Conservation (phyloP, 139 green algal species). For the Chlamydomonas applanata region DNA sequence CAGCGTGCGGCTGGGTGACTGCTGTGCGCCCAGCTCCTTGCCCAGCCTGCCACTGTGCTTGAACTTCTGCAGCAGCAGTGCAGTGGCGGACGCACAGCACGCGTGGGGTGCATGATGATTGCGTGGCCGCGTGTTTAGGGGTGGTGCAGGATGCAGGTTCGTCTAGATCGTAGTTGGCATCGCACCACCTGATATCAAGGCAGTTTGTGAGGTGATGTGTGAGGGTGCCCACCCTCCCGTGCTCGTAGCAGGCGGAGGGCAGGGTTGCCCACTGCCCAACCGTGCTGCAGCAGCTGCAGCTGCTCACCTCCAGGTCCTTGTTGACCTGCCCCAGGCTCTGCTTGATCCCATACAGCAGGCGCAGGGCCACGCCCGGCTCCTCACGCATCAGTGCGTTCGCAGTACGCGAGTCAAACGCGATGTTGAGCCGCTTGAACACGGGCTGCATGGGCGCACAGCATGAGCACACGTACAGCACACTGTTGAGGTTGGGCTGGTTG, state of each 20-base stretch:
- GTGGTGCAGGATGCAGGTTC: too few relatives aligned
- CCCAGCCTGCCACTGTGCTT: conserved; percentile 40
- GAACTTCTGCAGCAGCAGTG: conserved; percentile 34
- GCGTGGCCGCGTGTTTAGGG: too few relatives aligned
- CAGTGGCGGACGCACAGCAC: too few relatives aligned
- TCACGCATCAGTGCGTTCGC: conserved; percentile 63
- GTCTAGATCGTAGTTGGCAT: too few relatives aligned
- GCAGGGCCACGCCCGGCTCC: conserved; percentile 55
- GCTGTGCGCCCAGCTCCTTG: conserved; percentile 29
- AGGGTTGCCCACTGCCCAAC: too few relatives aligned
- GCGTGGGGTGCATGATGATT: too few relatives aligned
- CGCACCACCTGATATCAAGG: too few relatives aligned
- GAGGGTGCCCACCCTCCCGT: background rate
- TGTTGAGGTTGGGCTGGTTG: too few relatives aligned
- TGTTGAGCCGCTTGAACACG: conserved; percentile 52
- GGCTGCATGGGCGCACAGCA: conserved; percentile 34
- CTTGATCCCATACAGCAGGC: conserved; percentile 66
- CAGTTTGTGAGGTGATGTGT: too few relatives aligned
- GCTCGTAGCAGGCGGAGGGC: too few relatives aligned
- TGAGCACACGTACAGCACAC: conserved; percentile 6
- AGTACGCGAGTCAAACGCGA: conserved; percentile 50
- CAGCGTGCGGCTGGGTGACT: conserved; percentile 42
- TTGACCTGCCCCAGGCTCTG: conserved; percentile 42
- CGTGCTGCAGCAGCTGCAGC: too few relatives aligned
- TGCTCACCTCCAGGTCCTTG: conserved; percentile 43